Evolutionary conservation across 768 basidiomycete species (phyloP), one percentile per base, ranked within the genome.

Genomic region (Tricholoma matsutake): DNA sequence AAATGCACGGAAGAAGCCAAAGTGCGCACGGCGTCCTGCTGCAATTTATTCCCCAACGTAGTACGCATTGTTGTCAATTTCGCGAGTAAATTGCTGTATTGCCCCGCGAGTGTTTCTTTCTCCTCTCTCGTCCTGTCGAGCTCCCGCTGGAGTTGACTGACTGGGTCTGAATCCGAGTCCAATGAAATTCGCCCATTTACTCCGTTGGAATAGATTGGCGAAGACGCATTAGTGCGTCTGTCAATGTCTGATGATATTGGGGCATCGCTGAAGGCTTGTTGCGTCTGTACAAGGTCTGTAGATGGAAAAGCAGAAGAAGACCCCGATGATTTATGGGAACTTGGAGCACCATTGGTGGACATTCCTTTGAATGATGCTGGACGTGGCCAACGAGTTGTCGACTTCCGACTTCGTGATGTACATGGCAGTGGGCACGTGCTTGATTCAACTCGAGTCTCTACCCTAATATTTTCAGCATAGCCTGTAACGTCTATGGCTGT

Each of bases 51-150:
- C 32, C 96, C 94, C 56, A 98, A 79, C 20, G 92, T 91, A 37
- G 88, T 92, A 22, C 96, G 85, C 96, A 99, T 98, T 34, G 89
- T 84, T 2, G 94, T 95, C 51, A 98, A 79, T 75, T 94, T 98
- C 39, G 87, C 85, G 16, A 99, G 81, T 37, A 99, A 80, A 64
- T 84, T 89, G 61, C 86, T 85, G 74, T 98, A 96, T 72, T 98
- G 94, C 13, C 85, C 74, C 5, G 88, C 90, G 31, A 95, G 80
- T n/a, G 83, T 77, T 56, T 98, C 94, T 76, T 93, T 96, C 79
- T 98, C 96, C 66, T 89, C 86, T 60, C 83, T 79, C 22, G 91
- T 87, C 54, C 82, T 79, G 51, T 85, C 84, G 32, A 98, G 83
- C 71, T 96, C 92, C 55, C 81, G 78, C 72, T 92, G 86, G 5